phyloP scores from a whole-genome alignment of 257 asterid species.

The Scutellaria minor region DNA sequence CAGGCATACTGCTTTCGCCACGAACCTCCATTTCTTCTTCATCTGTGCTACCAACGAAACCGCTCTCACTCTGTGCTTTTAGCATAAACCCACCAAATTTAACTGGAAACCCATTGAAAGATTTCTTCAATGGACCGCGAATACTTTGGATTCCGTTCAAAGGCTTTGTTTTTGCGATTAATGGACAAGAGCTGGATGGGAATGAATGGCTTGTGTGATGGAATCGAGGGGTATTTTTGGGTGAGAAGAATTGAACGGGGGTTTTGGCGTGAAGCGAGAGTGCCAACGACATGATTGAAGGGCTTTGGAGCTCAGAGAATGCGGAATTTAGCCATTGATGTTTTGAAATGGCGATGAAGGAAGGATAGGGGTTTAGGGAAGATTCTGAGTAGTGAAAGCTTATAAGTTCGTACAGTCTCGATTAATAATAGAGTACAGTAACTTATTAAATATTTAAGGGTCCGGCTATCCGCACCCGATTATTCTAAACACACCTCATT shows the following conservation, averaged over 20 bases:
- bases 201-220: constrained; percentile 28
- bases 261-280: constrained; percentile 48
- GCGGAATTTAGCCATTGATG: constrained; percentile 40
- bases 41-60: constrained; percentile 26
- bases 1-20: constrained; percentile 85
- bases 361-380: constrained; percentile 22
- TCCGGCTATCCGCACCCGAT: no score
- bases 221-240: constrained; percentile 29
- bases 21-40: constrained; percentile 59
- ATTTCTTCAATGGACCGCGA: constrained; percentile 38
- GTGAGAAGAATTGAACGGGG: constrained; percentile 36
- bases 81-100: constrained; percentile 42
- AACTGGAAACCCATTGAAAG: constrained; percentile 33
- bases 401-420: no score
- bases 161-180: constrained; percentile 33
- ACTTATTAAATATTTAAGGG: no score
- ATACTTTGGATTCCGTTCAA: constrained; percentile 37
- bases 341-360: neutral
- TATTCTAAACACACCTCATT: no score
- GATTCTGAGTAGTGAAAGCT: neutral
- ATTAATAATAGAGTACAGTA: no score
- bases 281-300: constrained; percentile 49
- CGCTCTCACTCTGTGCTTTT: constrained; percentile 52
- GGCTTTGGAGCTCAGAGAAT: constrained; percentile 11
- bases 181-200: constrained; percentile 31